Percentiles rank a stretch among this genome's conserved stretches.
These are phyloP conservation scores for Epithemia pelagica DNA, from an alignment of 108 stramenopile genomes.

Conservation along the genomic window DNA sequence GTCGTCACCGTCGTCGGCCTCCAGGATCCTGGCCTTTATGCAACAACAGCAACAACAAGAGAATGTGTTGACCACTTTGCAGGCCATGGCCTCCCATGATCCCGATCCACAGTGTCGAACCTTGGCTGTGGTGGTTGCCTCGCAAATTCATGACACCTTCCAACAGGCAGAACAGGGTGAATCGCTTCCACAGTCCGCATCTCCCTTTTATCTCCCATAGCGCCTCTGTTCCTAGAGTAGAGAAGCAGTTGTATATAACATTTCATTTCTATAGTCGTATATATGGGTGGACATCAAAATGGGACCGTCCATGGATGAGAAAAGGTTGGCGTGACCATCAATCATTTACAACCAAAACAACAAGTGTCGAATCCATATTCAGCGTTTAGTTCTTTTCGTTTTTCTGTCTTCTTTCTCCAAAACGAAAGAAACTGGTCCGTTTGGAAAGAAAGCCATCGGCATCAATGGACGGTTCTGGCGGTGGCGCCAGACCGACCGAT, in stretches of 20 bases:
- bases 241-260: no score
- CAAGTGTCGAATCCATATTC: no score
- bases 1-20: not conserved
- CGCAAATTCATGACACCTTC: not conserved
- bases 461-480: conserved; percentile 3
- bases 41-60: not conserved
- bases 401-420: no score
- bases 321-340: no score
- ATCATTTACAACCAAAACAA: no score
- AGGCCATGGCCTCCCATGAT: not conserved
- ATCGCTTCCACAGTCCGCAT: not conserved
- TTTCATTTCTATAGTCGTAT: no score
- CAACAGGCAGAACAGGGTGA: not conserved
- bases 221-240: no score
- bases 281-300: no score
- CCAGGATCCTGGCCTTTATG: not conserved
- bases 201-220: not conserved
- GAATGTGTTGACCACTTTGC: not conserved
- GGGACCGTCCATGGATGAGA: no score
- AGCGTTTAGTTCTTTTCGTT: no score
- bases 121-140: not conserved
- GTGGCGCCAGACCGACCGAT: not conserved
- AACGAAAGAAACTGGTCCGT: not conserved
- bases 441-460: not conserved
- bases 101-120: not conserved